Conservation (phyloP, 1,139 yeast genomes). For the Geotrichum fermentans region DNA sequence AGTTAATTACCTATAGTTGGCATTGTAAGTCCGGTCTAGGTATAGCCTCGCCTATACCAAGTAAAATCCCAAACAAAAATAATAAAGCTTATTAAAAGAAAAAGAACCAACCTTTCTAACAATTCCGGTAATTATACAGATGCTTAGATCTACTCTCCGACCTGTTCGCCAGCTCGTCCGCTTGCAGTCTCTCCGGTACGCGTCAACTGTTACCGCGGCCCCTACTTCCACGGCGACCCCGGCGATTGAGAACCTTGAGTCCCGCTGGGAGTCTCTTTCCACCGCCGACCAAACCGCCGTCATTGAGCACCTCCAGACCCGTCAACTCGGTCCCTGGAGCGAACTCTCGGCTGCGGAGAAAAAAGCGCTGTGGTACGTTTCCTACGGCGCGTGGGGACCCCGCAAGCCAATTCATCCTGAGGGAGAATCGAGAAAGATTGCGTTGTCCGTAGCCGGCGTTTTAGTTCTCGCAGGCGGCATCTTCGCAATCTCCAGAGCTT, state of each 20-base stretch:
- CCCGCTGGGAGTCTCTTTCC: conserved; percentile 89
- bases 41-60: too few species aligned
- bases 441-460: conserved; percentile 72
- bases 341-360: conserved; percentile 84
- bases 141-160: background rate
- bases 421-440: conserved; percentile 73
- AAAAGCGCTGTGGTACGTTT: conserved; percentile 94
- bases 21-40: too few species aligned
- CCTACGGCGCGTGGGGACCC: conserved; percentile 99
- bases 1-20: too few species aligned
- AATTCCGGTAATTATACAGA: background rate
- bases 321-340: conserved; percentile 93
- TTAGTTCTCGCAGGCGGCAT: conserved; percentile 56
- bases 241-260: conserved; percentile 74
- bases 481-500: conserved; percentile 58
- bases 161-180: background rate
- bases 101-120: too few species aligned
- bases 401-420: conserved; percentile 90
- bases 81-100: too few species aligned
- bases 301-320: conserved; percentile 74
- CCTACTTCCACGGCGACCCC: conserved; percentile 47
- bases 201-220: conserved; percentile 52
- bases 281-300: conserved; percentile 82
- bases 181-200: conserved; percentile 28
- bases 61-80: too few species aligned